Percentiles rank a stretch among this genome's conserved stretches.
phyloP scores from a whole-genome alignment of 257 asterid species.

The Solanum habrochaites region DNA sequence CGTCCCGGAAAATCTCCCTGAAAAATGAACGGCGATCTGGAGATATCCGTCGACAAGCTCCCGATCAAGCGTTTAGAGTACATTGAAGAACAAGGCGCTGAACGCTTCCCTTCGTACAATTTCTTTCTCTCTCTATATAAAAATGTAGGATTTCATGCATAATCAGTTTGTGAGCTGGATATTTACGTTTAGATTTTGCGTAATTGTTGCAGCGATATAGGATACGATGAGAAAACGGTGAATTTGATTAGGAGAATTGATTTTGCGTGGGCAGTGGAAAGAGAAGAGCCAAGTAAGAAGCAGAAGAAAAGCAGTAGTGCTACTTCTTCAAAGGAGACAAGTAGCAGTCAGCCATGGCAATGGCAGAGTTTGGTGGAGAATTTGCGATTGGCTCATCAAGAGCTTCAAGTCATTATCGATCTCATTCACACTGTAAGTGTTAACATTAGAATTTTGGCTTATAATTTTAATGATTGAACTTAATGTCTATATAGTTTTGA shows the following conservation, averaged over 20 bases:
- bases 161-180: neutral
- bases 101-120: constrained; percentile 61
- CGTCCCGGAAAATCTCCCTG: neutral
- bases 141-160: neutral
- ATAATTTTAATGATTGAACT: neutral
- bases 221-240: constrained; percentile 70
- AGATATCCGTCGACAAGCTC: constrained; percentile 74
- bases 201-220: constrained; percentile 20
- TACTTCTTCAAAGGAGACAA: constrained; percentile 6
- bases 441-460: neutral
- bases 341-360: constrained; percentile 37
- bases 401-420: constrained; percentile 90
- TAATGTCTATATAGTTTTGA: neutral
- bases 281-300: constrained; percentile 88
- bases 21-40: constrained; percentile 49
- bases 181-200: neutral
- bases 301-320: constrained; percentile 43
- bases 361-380: constrained; percentile 91
- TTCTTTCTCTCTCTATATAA: neutral
- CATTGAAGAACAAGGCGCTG: constrained; percentile 69
- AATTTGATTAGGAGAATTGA: constrained; percentile 74
- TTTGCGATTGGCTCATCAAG: constrained; percentile 88
- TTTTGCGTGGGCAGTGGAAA: constrained; percentile 91
- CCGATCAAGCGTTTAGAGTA: constrained; percentile 68
- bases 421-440: constrained; percentile 68